Base-by-base conservation (phyloP, 2,329 filamentous ascomycete genomes). In the Fusarium globosum region DNA sequence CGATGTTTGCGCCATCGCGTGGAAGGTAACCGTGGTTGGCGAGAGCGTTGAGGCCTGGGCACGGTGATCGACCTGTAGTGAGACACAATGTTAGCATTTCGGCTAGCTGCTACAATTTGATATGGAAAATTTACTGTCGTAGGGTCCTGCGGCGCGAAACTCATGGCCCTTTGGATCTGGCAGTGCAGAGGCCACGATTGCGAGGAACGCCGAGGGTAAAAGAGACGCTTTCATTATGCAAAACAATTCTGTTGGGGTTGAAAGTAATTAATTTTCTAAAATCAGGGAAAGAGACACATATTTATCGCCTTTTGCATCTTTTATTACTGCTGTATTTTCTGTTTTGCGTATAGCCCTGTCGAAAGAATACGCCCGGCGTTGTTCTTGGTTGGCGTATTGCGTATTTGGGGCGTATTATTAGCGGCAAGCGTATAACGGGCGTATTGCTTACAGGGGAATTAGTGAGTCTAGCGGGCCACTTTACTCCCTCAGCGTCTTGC, bases 101-200 rank as follows among this genome's bases (percentile, higher is more conserved):
- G 30, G 5, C 0, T 4, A 23, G 8, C 26, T 23, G 13, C 12
- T 14, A 4, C 14, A 23, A 3, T 23, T 1, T 7, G 0, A 23
- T 14, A 28, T 7, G 7, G 2, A 28, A 10, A 2, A 2, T 6
- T 30, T 18, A 41, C 51, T 55, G 23, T 55, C 35, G 3, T 41
- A 55, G 6, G 35, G 23, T 7, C 51, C 51, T 4, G 51, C 35
- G 23, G 51, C 51, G 1, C 51, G 51, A 15, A 55, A 55, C 7
- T 55, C 51, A 18, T 55, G 35, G 4, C 51, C 35, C 35, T 41
- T 41, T 6, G 51, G 51, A 18, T 55, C 51, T 13, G 35, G 51
- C 8, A 55, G 15, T 18, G 35, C 51, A 11, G 35, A 55, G 35
- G 15, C 51, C 35, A 6, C 35, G 5, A 30, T 41, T 30, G 51